Base-by-base conservation (phyloP, 805 yeast genomes). In the Saccharomycopsis lassenensis region DNA sequence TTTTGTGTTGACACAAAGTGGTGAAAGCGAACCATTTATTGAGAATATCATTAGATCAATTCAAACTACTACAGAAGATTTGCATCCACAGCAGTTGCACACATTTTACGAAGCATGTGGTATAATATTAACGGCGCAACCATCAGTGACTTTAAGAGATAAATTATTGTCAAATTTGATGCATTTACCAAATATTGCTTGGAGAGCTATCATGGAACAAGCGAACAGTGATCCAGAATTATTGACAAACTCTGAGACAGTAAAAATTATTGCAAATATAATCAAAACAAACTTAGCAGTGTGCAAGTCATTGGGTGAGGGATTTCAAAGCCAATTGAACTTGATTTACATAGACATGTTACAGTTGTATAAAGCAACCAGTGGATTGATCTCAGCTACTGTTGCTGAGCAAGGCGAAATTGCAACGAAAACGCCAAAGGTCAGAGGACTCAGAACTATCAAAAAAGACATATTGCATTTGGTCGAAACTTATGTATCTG, bases 31-130 rank as follows among this genome's bases (percentile, higher is more conserved):
- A 54, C 95, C 97, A 14, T 89, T 89, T 51, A 82, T 91, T 47
- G 83, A 81, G 53, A 94, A 85, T 48, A 87, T 91, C 45, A 85
- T 91, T 35, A 66, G 75, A 45, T 77, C 77, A 50, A 80, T 91
- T 43, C 91, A 82, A 57, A 64, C 67, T 28, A 87, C 86, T 41
- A 91, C 97, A 3, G 83, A 81, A 39, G 97, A 91, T 55, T 67
- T 91, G 52, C 89, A 79, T 52, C 95, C 99, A 17, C 96, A 89
- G 57, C 99, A 91, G 59, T 94, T 91, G 19, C 98, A 91, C 57
- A 86, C 96, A 2, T 91, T 91, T 55, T 91, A 91, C 57, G 95
- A 83, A 61, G 97, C 98, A 1, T 89, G 97, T 65, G 96, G 96
- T 49, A 75, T 81, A 42, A 89, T 91, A 38, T 73, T 91, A 24